Evolutionary conservation across 441 rosid species (phyloP).

Genomic region (Aleurites moluccanus): DNA sequence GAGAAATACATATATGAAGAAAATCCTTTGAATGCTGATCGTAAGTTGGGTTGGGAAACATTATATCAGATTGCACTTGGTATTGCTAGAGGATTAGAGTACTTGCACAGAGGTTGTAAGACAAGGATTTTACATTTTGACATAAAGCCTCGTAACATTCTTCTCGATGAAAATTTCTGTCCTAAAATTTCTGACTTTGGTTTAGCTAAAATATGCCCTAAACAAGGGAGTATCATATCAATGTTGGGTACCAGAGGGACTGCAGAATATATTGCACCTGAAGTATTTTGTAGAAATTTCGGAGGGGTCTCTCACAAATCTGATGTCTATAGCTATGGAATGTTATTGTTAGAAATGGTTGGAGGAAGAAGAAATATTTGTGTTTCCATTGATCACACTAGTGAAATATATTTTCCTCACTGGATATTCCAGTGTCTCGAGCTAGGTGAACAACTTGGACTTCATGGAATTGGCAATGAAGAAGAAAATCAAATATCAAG

Average conservation of each 20-base stretch:
- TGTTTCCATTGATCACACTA: neutral
- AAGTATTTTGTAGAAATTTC: slow-evolving; percentile 21
- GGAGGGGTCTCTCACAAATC: slow-evolving; percentile 28
- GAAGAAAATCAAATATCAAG: slow-evolving; percentile 23
- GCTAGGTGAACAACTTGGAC: slow-evolving; percentile 1
- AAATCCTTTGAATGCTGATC: neutral
- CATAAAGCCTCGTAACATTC: neutral
- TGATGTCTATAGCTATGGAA: slow-evolving; percentile 36
- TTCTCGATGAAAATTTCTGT: too few relatives aligned
- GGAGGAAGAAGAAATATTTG: slow-evolving; percentile 24
- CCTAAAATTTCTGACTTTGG: slow-evolving; percentile 29
- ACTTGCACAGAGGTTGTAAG: neutral
- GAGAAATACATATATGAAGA: slow-evolving; percentile 22
- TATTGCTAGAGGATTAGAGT: too few relatives aligned
- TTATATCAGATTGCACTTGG: too few relatives aligned
- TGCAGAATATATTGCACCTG: slow-evolving; percentile 22
- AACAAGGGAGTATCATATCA: neutral
- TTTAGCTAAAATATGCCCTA: slow-evolving; percentile 22
- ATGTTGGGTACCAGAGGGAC: slow-evolving; percentile 10
- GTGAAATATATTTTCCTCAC: slow-evolving; percentile 15
- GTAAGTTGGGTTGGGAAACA: slow-evolving; percentile 9
- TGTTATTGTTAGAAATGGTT: slow-evolving; percentile 34
- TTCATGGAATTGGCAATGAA: neutral
- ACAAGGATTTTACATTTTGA: neutral
- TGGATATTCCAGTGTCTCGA: slow-evolving; percentile 21